These are phyloP conservation scores for Schizothecium vesticola DNA, from an alignment of 495 filamentous ascomycete genomes.

Conservation along the genomic window DNA sequence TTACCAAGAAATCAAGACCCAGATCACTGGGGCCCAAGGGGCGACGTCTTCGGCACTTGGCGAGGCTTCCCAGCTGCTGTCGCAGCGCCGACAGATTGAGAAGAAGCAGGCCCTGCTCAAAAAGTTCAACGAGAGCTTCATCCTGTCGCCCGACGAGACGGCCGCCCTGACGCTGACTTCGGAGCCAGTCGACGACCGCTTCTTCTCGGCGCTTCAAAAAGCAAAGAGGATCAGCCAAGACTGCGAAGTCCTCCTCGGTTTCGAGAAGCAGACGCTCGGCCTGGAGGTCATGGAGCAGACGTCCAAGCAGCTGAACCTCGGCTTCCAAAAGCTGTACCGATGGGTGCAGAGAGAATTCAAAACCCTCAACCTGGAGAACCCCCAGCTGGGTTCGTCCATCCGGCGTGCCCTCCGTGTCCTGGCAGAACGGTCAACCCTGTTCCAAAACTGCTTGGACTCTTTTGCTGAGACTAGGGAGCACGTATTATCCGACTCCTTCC, in stretches of 20 bases:
- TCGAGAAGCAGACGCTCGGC: slow-evolving; percentile 80
- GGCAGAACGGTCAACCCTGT: slow-evolving; percentile 82
- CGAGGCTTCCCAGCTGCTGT: slow-evolving; percentile 70
- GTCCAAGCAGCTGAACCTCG: slow-evolving; percentile 76
- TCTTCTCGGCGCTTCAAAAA: slow-evolving; percentile 73
- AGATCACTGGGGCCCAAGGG: slow-evolving; percentile 65
- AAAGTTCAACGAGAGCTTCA: slow-evolving; percentile 79
- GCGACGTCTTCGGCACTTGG: slow-evolving; percentile 73
- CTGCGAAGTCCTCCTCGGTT: slow-evolving; percentile 81
- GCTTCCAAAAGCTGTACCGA: slow-evolving; percentile 89
- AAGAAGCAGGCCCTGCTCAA: slow-evolving; percentile 80
- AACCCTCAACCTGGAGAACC: slow-evolving; percentile 86
- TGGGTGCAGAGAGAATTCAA: slow-evolving; percentile 96
- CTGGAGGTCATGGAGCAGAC: slow-evolving; percentile 88
- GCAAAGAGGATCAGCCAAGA: slow-evolving; percentile 85
- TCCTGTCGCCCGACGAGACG: slow-evolving; percentile 74
- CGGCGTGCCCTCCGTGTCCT: slow-evolving; percentile 79
- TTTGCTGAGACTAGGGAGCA: slow-evolving; percentile 89
- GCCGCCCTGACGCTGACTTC: slow-evolving; percentile 64
- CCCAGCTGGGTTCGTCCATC: slow-evolving; percentile 82
- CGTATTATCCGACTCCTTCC: slow-evolving; percentile 84
- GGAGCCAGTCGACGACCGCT: slow-evolving; percentile 77
- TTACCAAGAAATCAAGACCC: slow-evolving; percentile 73
- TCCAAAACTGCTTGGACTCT: slow-evolving; percentile 89
- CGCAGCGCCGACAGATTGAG: slow-evolving; percentile 70